Base-by-base conservation (phyloP, 179 eudicot genomes). In the Silene coronaria region DNA sequence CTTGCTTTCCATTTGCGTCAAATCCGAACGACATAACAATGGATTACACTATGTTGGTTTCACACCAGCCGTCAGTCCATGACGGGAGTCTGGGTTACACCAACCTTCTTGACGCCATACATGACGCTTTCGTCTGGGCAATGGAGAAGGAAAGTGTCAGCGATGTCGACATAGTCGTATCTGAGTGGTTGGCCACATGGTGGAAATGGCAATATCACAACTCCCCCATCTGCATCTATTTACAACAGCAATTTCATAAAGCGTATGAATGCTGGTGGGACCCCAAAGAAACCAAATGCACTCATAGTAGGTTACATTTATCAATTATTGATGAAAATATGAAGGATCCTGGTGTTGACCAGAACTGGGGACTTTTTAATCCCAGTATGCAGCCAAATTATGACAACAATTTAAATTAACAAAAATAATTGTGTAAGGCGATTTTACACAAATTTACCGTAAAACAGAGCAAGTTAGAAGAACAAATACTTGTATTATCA, bases 171-270 rank as follows among this genome's bases (percentile, higher is more conserved):
- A 57, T 87, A 34, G 53, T 76, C 6, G 78, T 85, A 22, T 80
- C 87, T 0, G 88, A 84, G 67, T 21, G 86, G 88, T 32, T 87
- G 87, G 88, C 87, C 88, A 3, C 78, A 80, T 28, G 87, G 53
- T 12, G 89, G 88, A 58, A 80, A 87, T 36, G 82, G 82, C 2
- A 5, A 79, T 66, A 19, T 78, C 67, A 83, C 87, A 11, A 85
- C 87, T 11, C 79, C 80, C 0, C 79, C 67, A 21, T 71, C 73
- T 42, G 89, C 90, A 16, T 75, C 72, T 14, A 84, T 86, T 51
- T 85, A 87, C 72, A 85, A 80, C 71, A 74, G 19, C 28, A 80
- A 83, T 59, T 77, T 78, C 38, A 72, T 79, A 5, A 21, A 61
- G 68, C 83, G 53, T 48, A 53, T 80, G 6, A 24, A 26, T 6